Evolutionary conservation across 495 filamentous ascomycete species (phyloP).

Genomic region (Xylaria flabelliformis): DNA sequence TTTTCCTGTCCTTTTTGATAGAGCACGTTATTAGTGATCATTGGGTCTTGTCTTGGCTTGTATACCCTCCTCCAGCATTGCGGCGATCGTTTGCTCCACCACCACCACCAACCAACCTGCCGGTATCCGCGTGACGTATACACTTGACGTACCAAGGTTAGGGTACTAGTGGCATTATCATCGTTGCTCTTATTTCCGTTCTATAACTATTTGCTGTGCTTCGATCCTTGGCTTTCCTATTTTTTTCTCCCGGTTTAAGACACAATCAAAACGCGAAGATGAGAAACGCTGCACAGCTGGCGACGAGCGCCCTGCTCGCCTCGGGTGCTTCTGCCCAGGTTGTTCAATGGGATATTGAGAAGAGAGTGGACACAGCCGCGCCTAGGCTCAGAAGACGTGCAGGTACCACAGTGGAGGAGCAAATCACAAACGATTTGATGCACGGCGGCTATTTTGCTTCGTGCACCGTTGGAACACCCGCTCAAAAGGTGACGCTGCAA

Average conservation of each 20-base stretch:
- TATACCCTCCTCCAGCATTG: not conserved
- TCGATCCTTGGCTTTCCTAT: not conserved
- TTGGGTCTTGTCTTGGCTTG: constrained; percentile 9
- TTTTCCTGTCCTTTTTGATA: not conserved
- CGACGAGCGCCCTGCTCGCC: constrained; percentile 42
- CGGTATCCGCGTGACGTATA: not conserved
- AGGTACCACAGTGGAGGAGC: constrained; percentile 43
- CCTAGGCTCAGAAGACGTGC: constrained; percentile 42
- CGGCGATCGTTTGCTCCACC: constrained; percentile 16
- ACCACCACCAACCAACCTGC: not conserved
- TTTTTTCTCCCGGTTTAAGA: not conserved
- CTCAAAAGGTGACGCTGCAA: constrained; percentile 69
- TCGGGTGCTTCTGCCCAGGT: constrained; percentile 44
- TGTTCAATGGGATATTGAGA: constrained; percentile 53
- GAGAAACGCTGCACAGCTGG: constrained; percentile 32
- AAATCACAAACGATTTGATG: constrained; percentile 49
- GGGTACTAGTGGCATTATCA: not conserved
- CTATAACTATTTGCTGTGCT: not conserved
- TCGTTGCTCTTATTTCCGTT: not conserved
- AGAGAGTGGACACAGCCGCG: constrained; percentile 27
- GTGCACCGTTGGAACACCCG: constrained; percentile 72
- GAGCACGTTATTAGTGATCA: not conserved
- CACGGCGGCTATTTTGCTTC: constrained; percentile 71
- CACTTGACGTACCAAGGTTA: not conserved
- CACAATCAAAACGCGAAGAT: constrained; percentile 27